phyloP scores from a whole-genome alignment of 352 stramenopile genomes.

The Pilasporangium apinafurcum region DNA sequence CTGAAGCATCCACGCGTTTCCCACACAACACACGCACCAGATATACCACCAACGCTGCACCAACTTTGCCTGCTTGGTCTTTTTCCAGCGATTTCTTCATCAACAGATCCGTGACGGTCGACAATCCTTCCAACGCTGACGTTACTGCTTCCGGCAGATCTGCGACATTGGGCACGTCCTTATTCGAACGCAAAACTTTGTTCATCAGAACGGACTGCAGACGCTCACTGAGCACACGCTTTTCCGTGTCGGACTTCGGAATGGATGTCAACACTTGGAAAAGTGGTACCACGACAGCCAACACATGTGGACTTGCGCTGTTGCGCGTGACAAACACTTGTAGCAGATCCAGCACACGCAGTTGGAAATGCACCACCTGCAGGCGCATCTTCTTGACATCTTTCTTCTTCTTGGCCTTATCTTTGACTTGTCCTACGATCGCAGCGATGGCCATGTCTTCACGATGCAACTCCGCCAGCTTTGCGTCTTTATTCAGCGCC shows the following conservation, averaged over 20 bases:
- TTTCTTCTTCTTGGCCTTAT: conserved; percentile 70
- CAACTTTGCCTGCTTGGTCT: conserved; percentile 53
- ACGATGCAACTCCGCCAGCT: conserved; percentile 59
- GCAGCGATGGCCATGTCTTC: conserved; percentile 76
- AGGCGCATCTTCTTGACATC: conserved; percentile 58
- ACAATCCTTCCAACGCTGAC: conserved; percentile 20
- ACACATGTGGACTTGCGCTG: conserved; percentile 17
- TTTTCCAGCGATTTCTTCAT: conserved; percentile 50
- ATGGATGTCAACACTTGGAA: conserved; percentile 49
- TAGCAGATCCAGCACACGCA: conserved; percentile 78
- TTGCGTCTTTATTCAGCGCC: conserved; percentile 52
- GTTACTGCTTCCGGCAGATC: background rate
- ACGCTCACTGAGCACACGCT: conserved; percentile 69
- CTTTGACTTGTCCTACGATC: conserved; percentile 74
- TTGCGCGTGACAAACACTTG: conserved; percentile 52
- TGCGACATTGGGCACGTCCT: conserved; percentile 32
- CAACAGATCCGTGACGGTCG: conserved; percentile 33
- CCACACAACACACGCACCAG: conserved; percentile 44
- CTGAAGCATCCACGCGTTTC: background rate
- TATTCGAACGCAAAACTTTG: conserved; percentile 58
- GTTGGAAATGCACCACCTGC: conserved; percentile 79
- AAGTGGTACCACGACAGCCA: conserved; percentile 55
- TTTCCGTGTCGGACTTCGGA: conserved; percentile 49
- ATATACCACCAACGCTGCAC: conserved; percentile 48
- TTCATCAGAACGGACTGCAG: conserved; percentile 58